Percentiles rank a stretch among this genome's conserved stretches.
Conservation (phyloP, 768 basidiomycete genomes). For the Tulasnella sp. region DNA sequence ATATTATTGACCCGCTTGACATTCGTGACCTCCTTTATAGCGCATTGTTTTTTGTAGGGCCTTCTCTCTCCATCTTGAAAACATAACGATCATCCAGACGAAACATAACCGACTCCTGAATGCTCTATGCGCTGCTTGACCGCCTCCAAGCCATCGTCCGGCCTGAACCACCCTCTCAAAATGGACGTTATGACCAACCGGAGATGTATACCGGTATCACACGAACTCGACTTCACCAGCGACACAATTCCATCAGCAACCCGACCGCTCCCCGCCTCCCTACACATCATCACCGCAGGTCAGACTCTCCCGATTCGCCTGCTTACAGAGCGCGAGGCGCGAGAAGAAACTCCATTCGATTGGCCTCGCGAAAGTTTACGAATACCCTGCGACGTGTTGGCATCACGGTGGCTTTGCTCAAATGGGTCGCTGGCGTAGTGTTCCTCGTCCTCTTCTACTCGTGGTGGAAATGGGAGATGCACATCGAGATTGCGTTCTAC, state of each 20-base stretch:
- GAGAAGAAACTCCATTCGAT: neutral
- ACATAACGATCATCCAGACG: neutral
- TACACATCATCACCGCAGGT: neutral
- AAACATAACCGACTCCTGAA: neutral
- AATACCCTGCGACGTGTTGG: neutral
- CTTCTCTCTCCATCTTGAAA: neutral
- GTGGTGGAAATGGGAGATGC: slow-evolving; percentile 54
- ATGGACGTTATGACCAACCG: neutral
- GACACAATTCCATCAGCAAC: neutral
- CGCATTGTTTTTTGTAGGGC: neutral
- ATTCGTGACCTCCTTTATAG: neutral
- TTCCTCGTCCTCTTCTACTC: slow-evolving; percentile 56
- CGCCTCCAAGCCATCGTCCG: neutral
- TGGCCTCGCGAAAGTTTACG: neutral
- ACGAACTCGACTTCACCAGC: neutral
- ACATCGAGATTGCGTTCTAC: slow-evolving; percentile 82
- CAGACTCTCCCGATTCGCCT: neutral
- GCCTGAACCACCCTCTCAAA: neutral
- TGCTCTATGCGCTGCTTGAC: neutral
- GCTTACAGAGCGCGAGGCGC: neutral
- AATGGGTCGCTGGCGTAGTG: slow-evolving; percentile 35
- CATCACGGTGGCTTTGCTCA: neutral
- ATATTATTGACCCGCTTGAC: too few species aligned
- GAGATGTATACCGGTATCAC: neutral
- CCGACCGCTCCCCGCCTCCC: neutral